A percentile compares a stretch with the other conserved stretches of the same genome.
Evolutionary conservation across 345 rosid genomes (phyloP).

Genomic region (Alliaria petiolata): DNA sequence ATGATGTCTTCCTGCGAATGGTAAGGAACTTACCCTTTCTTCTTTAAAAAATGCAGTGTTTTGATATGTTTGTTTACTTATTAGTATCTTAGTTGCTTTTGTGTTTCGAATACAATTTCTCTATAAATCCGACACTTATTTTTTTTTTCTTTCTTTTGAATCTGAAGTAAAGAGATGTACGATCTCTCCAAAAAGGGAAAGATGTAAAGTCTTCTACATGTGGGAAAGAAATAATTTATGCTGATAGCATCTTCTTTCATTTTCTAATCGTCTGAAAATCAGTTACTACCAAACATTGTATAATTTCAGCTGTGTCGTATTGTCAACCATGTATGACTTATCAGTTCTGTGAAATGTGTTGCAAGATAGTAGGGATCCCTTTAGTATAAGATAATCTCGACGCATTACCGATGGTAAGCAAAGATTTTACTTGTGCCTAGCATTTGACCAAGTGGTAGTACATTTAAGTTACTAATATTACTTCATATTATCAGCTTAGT

Average conservation of each 20-base stretch:
- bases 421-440: background rate
- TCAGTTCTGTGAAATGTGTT: background rate
- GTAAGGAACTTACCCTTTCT: conserved; percentile 35
- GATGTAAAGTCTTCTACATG: background rate
- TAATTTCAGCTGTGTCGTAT: background rate
- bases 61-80: background rate
- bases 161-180: background rate
- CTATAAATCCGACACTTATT: background rate
- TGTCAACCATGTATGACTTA: background rate
- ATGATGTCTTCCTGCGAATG: conserved; percentile 46
- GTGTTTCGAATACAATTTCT: background rate
- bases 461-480: background rate
- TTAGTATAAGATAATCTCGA: background rate
- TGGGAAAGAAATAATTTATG: background rate
- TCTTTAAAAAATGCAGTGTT: conserved; percentile 3
- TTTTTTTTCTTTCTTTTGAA: background rate
- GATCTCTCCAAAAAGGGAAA: background rate
- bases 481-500: background rate
- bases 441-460: background rate
- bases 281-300: background rate
- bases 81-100: conserved; percentile 1
- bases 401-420: background rate
- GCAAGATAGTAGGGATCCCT: background rate
- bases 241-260: background rate
- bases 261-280: too few species aligned